These are phyloP conservation scores for Boletus sp. DNA, from an alignment of 768 basidiomycete species.

Conservation along the genomic window DNA sequence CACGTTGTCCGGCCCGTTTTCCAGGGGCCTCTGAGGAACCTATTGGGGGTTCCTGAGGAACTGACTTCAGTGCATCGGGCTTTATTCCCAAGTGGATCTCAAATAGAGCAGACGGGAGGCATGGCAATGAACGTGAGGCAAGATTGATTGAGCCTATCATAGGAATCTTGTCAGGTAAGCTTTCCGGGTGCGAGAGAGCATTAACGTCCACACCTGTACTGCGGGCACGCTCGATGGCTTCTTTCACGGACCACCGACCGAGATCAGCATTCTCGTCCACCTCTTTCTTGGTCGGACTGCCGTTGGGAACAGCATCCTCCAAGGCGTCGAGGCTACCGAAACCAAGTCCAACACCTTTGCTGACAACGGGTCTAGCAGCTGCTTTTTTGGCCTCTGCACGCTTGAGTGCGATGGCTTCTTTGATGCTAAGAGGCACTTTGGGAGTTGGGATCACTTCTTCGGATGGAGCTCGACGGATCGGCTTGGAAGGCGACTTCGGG, in stretches of 20 bases:
- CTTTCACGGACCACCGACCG: constrained; percentile 64
- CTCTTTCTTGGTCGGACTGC: constrained; percentile 29
- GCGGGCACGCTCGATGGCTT: constrained; percentile 74
- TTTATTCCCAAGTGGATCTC: constrained; percentile 76
- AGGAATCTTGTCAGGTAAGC: constrained; percentile 45
- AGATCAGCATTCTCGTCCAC: constrained; percentile 46
- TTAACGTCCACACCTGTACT: constrained; percentile 59
- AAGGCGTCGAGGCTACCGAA: constrained; percentile 39
- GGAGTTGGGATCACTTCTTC: constrained; percentile 28
- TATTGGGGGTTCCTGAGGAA: constrained; percentile 56
- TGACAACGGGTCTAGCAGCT: constrained; percentile 18
- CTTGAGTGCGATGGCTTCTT: constrained; percentile 76
- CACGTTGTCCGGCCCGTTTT: constrained; percentile 41
- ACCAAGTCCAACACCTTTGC: constrained; percentile 24
- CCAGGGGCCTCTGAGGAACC: constrained; percentile 34
- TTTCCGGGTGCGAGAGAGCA: constrained; percentile 34
- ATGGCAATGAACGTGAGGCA: constrained; percentile 65
- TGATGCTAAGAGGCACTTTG: constrained; percentile 47
- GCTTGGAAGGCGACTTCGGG: constrained; percentile 34
- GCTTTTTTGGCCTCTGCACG: constrained; percentile 76
- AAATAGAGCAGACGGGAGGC: constrained; percentile 74
- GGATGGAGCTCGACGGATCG: constrained; percentile 21
- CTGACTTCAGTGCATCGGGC: constrained; percentile 64
- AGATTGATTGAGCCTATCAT: constrained; percentile 70
- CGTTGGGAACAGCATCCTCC: constrained; percentile 46